Conservation (phyloP, 495 filamentous ascomycete species). For the Elaphomyces granulatus region DNA sequence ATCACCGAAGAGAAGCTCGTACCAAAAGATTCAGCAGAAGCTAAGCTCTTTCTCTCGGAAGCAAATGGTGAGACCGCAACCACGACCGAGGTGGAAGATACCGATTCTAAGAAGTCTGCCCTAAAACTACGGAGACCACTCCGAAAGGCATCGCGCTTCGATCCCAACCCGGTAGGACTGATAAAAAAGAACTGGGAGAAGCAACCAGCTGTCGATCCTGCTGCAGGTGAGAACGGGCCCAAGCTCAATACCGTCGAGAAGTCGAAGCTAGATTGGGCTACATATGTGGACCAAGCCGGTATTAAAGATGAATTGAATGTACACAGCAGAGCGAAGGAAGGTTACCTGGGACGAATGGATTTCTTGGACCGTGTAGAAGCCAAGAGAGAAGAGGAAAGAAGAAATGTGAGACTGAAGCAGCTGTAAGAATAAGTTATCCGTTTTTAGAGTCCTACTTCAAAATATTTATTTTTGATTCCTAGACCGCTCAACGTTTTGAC, state of each 20-base stretch:
- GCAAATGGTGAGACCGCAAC: slow-evolving; percentile 18
- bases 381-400: slow-evolving; percentile 60
- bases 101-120: neutral
- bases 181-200: slow-evolving; percentile 34
- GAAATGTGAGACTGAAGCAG: slow-evolving; percentile 44
- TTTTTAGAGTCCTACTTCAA: too few relatives aligned
- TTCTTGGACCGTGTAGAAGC: slow-evolving; percentile 75
- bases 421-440: slow-evolving; percentile 27
- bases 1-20: slow-evolving; percentile 75
- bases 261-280: slow-evolving; percentile 85
- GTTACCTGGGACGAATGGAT: slow-evolving; percentile 70
- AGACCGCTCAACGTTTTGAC: too few relatives aligned
- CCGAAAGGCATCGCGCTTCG: slow-evolving; percentile 64
- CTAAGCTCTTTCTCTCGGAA: slow-evolving; percentile 53
- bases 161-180: slow-evolving; percentile 44
- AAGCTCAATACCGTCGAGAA: slow-evolving; percentile 97
- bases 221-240: slow-evolving; percentile 34
- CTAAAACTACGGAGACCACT: slow-evolving; percentile 47
- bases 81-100: slow-evolving; percentile 12
- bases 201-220: slow-evolving; percentile 11
- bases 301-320: slow-evolving; percentile 80
- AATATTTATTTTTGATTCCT: too few relatives aligned
- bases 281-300: slow-evolving; percentile 82
- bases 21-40: slow-evolving; percentile 64
- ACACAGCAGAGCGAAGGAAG: slow-evolving; percentile 70